phyloP scores from a whole-genome alignment of 1,139 yeast species.

The Taphrina flavorubra region DNA sequence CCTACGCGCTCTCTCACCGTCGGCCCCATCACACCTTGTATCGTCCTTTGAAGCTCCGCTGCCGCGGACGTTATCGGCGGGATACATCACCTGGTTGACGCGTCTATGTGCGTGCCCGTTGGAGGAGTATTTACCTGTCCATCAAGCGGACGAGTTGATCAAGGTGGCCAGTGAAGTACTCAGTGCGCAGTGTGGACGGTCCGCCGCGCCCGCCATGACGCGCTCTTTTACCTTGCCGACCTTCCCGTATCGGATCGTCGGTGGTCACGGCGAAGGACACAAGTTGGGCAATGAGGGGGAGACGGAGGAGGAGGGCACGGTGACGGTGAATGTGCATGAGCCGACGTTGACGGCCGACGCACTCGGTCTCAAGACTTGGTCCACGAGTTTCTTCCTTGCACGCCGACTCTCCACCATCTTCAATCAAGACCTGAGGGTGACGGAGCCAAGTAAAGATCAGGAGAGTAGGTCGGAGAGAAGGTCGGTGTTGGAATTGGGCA shows the following conservation, averaged over 20 bases:
- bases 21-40: neutral
- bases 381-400: constrained; percentile 77
- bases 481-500: constrained; percentile 77
- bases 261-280: too few species aligned
- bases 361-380: constrained; percentile 95
- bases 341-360: constrained; percentile 88
- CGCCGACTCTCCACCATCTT: constrained; percentile 56
- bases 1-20: neutral
- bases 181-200: constrained; percentile 83
- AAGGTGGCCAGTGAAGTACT: constrained; percentile 67
- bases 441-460: constrained; percentile 22
- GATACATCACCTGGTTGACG: constrained; percentile 62
- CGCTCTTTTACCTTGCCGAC: constrained; percentile 55
- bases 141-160: constrained; percentile 56
- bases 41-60: constrained; percentile 9
- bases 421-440: constrained; percentile 33
- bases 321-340: constrained; percentile 60
- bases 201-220: constrained; percentile 76
- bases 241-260: too few species aligned
- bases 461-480: constrained; percentile 49
- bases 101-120: constrained; percentile 65
- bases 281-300: too few species aligned
- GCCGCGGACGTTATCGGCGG: constrained; percentile 49
- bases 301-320: constrained; percentile 41
- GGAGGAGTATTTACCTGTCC: constrained; percentile 56